Evolutionary conservation across 306 rosid genomes (phyloP), one percentile per base, ranked within the genome.

Genomic region (Corylus avellana): DNA sequence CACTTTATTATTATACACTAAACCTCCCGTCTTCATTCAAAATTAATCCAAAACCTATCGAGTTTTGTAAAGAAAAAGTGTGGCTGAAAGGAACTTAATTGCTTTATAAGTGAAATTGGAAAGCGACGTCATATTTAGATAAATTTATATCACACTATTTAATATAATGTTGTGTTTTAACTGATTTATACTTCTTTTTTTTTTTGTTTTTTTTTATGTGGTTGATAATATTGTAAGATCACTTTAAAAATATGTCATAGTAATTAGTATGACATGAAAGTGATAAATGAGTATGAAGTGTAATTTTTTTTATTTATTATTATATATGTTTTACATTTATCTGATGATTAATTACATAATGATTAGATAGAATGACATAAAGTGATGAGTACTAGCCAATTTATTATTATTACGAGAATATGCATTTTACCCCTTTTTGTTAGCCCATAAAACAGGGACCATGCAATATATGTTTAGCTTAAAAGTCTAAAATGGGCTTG

Each of bases 31-130:
- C 64, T 74, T 62, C 51, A 42, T 84, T 75, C 70, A 73, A 74
- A 79, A 70, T 80, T 67, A 76, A 84, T 78, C 77, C 75, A 84
- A 73, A 75, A 44, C 80, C 82, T 79, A 75, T 77, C 81, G 49
- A 69, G 67, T 83, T 35, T 54, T 48, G 78, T 70, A 42, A 63
- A 75, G 84, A 70, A 74, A 81, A 73, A 77, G 84, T 50, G 73
- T 57, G 78, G 22, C 16, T 47, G 69, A 64, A 73, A 76, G 80
- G 37, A 75, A 39, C 4, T 39, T 39, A 39, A 39, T 79, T 78
- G 83, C 63, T 44, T 59, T 62, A 48, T 64, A 69, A 75, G 74
- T 32, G 74, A 83, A 48, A 69, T 37, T 59, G 75, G 69, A 70
- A 42, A 68, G 51, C 48, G 29, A 27, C 71, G 35, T 32, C 35